Conservation (phyloP, 2,329 filamentous ascomycete species). For the Didymella glomerata region DNA sequence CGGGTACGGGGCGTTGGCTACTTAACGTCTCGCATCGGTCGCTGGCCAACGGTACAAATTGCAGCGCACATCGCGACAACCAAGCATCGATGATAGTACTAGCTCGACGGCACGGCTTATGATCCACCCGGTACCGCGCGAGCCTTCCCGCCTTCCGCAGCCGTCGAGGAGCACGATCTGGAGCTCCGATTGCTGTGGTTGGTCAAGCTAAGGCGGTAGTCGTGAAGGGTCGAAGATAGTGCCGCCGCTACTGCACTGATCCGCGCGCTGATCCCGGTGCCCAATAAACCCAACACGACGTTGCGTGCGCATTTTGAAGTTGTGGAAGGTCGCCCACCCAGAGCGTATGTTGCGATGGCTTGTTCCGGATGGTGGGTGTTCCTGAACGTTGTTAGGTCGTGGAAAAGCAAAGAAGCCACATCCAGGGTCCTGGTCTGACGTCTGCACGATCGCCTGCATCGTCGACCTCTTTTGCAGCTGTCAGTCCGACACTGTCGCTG, state of each 20-base stretch:
- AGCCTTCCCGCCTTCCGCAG: conserved; percentile 6
- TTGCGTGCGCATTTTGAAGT: neutral
- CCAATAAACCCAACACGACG: conserved; percentile 3
- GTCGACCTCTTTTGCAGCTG: neutral
- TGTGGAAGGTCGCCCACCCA: neutral
- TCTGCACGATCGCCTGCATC: neutral
- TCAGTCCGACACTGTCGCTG: neutral
- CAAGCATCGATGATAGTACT: neutral
- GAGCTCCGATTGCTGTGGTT: neutral
- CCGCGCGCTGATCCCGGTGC: conserved; percentile 1
- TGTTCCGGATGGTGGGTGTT: neutral
- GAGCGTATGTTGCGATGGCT: neutral
- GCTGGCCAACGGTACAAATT: neutral
- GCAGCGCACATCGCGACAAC: conserved; percentile 1
- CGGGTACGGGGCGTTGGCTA: neutral
- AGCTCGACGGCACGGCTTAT: neutral
- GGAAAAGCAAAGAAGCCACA: neutral
- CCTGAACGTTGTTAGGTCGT: neutral
- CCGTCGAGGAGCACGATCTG: neutral
- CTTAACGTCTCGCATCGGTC: neutral
- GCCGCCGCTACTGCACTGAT: conserved; percentile 7
- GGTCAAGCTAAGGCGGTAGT: neutral
- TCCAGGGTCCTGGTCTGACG: neutral
- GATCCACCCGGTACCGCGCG: conserved; percentile 5
- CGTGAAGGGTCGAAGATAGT: conserved; percentile 1